Percentiles rank a stretch among this genome's conserved stretches.
Conservation (phyloP, 305 asterid species). For the Striga hermonthica region DNA sequence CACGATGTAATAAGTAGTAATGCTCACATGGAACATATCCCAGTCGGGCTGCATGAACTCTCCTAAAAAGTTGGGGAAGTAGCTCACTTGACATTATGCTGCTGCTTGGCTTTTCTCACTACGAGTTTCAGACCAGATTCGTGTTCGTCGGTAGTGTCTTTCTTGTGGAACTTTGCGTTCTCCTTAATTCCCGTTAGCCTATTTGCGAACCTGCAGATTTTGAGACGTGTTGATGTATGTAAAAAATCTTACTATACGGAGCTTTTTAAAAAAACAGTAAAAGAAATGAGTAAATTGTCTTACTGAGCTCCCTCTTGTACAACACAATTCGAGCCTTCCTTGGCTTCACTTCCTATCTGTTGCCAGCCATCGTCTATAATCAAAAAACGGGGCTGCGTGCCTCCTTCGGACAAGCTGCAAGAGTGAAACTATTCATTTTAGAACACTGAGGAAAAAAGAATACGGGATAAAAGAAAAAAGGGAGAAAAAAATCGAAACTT, state of each 20-base stretch:
- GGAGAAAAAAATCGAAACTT: neutral
- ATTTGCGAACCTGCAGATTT: conserved; percentile 72
- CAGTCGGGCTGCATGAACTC: conserved; percentile 97
- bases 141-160: conserved; percentile 41
- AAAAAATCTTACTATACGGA: too few relatives aligned
- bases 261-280: neutral
- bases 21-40: conserved; percentile 98
- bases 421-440: neutral
- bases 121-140: conserved; percentile 73
- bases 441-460: conserved; percentile 3
- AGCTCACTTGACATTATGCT: conserved; percentile 70
- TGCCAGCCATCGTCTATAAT: conserved; percentile 99
- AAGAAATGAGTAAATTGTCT: conserved; percentile 27
- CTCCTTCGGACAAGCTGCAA: conserved; percentile 85
- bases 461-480: too few relatives aligned
- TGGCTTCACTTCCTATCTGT: conserved; percentile 75
- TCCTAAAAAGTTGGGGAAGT: conserved; percentile 41
- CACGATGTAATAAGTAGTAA: neutral
- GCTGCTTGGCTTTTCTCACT: conserved; percentile 66
- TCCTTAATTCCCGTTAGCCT: conserved; percentile 93
- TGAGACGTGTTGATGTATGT: too few relatives aligned
- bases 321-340: conserved; percentile 55
- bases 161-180: conserved; percentile 73
- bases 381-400: conserved; percentile 83
- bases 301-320: conserved; percentile 99